Evolutionary conservation across 805 yeast species (phyloP).

Genomic region (Ogataea dorogensis): DNA sequence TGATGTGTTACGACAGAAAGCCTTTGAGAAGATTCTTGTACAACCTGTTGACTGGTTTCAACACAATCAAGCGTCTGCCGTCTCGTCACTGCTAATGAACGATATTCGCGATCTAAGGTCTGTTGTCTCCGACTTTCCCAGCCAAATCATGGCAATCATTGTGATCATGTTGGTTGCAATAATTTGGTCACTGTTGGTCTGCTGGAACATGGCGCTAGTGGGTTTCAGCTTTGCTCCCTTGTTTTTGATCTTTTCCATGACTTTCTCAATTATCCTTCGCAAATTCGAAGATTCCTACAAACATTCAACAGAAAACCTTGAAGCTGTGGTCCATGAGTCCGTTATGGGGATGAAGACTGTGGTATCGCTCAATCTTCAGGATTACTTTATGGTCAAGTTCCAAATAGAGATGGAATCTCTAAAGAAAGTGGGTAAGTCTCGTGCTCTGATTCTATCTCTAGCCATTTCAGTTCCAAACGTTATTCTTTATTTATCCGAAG

Average conservation of each 20-base stretch:
- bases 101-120: constrained; percentile 77
- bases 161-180: constrained; percentile 59
- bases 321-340: constrained; percentile 51
- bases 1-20: constrained; percentile 44
- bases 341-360: constrained; percentile 64
- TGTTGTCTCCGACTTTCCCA: constrained; percentile 60
- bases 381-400: constrained; percentile 45
- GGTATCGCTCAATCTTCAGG: constrained; percentile 50
- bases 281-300: constrained; percentile 61
- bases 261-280: constrained; percentile 53
- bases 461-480: constrained; percentile 61
- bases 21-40: constrained; percentile 47
- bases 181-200: constrained; percentile 72
- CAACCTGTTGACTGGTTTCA: constrained; percentile 58
- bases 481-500: constrained; percentile 60
- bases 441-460: constrained; percentile 64
- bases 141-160: constrained; percentile 51
- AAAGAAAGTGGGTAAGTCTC: constrained; percentile 39
- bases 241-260: constrained; percentile 48
- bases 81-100: constrained; percentile 69
- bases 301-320: constrained; percentile 50
- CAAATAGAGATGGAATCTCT: constrained; percentile 32
- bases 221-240: constrained; percentile 75
- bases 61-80: constrained; percentile 44
- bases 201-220: constrained; percentile 87